Conservation (phyloP, 2,329 filamentous ascomycete genomes). For the Leptographium wingfieldii region DNA sequence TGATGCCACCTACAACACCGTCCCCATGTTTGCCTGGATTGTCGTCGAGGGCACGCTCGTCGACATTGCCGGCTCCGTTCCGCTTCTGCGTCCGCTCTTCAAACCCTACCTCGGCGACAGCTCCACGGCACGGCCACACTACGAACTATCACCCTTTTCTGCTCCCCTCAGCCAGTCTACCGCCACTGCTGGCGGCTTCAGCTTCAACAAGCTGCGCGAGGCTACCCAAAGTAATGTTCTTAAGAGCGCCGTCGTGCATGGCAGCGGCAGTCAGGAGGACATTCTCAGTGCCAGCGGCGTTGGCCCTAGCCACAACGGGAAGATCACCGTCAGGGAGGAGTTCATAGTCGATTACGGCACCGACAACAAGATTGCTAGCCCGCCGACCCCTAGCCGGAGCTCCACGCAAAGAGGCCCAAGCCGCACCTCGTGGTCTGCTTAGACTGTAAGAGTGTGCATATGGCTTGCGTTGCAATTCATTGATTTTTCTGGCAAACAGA, state of each 20-base stretch:
- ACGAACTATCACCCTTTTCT: not conserved
- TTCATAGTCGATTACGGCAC: not conserved
- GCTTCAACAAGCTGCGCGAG: not conserved
- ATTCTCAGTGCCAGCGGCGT: not conserved
- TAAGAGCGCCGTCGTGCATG: not conserved
- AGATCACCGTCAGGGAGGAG: not conserved
- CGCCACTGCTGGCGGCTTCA: not conserved
- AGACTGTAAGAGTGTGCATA: not conserved
- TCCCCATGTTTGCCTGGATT: slow-evolving; percentile 2
- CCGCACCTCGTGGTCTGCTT: not conserved
- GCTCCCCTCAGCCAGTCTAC: not conserved
- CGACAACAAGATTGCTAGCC: not conserved
- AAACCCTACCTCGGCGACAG: not conserved
- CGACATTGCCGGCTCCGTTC: slow-evolving; percentile 1
- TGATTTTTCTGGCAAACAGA: too few species aligned
- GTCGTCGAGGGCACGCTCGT: slow-evolving; percentile 1
- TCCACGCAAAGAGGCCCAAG: not conserved
- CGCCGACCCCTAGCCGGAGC: not conserved
- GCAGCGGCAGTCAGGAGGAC: not conserved
- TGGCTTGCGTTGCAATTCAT: too few species aligned
- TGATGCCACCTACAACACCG: slow-evolving; percentile 3
- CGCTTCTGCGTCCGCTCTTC: not conserved
- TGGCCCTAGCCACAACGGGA: not conserved
- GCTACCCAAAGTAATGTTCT: not conserved
- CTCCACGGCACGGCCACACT: not conserved